Evolutionary conservation across 1,284 basidiomycete genomes (phyloP), one percentile per base, ranked within the genome.

Genomic region (Sporisorium reilianum): DNA sequence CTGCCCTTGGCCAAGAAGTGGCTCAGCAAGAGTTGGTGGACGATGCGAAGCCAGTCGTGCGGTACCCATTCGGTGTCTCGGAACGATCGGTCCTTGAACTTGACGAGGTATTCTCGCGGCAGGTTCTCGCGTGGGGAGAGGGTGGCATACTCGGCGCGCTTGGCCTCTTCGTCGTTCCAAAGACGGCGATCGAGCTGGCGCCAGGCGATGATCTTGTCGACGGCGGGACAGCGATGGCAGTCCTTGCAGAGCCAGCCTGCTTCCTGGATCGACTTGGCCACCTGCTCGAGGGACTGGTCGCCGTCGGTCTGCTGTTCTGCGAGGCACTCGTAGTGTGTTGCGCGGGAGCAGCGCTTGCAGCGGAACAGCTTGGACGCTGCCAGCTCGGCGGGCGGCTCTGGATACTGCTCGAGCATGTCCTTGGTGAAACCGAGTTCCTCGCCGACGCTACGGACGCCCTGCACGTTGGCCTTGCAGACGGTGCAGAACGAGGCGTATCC

Each of bases 41-140:
- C 34, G 30, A 73, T 66, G 25, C 69, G 63, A 12, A 79, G 65
- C 78, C 78, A 79, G 42, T 64, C 64, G 55, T 77, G 78, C 12
- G 78, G 72, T 22, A 79, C 69, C 78, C 78, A 79, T 23, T 68
- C 65, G 5, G 67, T 72, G 36, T 79, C 62, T 25, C 75, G 68
- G 62, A 65, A 79, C 7, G 78, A 77, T 28, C 28, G 41, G 40
- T 57, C 63, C 38, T 73, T 64, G 71, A 80, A 80, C 52, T 75
- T 77, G 75, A 79, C 78, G 38, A 79, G 69, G 53, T 79, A 79
- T 34, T 79, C 78, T n/a, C 78, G 64, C 6, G 62, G 51, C 41
- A 79, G 51, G 20, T 70, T 64, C 45, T 79, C 75, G 36, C 50
- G 55, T 18, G 56, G 45, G 9, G 63, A 72, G 12, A 68, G 40